These are phyloP conservation scores for Aspergillus brasiliensis DNA, from an alignment of 2,329 filamentous ascomycete genomes.

Conservation along the genomic window DNA sequence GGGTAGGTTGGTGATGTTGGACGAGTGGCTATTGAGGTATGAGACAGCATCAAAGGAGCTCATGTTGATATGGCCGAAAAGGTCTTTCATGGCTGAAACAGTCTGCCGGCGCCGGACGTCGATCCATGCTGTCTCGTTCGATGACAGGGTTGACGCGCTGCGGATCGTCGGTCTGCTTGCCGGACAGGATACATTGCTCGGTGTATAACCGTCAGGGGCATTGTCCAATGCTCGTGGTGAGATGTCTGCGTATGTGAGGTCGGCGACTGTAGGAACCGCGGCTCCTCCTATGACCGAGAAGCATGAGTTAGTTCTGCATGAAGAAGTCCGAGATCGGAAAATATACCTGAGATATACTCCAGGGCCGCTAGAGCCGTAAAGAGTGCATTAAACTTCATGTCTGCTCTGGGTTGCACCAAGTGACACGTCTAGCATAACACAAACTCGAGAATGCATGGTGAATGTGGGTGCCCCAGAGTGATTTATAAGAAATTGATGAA, in stretches of 20 bases:
- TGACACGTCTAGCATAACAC: not conserved
- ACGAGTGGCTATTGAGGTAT: constrained; percentile 65
- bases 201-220: constrained; percentile 71
- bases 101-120: constrained; percentile 70
- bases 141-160: constrained; percentile 63
- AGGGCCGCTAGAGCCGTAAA: not conserved
- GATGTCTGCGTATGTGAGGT: not conserved
- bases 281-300: not conserved
- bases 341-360: not conserved
- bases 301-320: not conserved
- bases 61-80: constrained; percentile 74
- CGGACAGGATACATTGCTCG: constrained; percentile 69
- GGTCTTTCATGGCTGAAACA: constrained; percentile 69
- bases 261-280: not conserved
- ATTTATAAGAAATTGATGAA: not conserved
- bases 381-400: not conserved
- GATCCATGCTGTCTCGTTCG: constrained; percentile 76
- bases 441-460: not conserved
- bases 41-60: constrained; percentile 68
- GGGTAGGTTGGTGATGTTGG: constrained; percentile 60
- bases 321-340: not conserved
- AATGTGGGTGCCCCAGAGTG: too few species aligned
- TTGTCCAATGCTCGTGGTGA: constrained; percentile 52
- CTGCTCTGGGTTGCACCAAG: not conserved
- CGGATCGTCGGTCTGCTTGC: constrained; percentile 68